Evolutionary conservation across 2,329 filamentous ascomycete genomes (phyloP), one percentile per base, ranked within the genome.

Genomic region (Pyrenophora teres): DNA sequence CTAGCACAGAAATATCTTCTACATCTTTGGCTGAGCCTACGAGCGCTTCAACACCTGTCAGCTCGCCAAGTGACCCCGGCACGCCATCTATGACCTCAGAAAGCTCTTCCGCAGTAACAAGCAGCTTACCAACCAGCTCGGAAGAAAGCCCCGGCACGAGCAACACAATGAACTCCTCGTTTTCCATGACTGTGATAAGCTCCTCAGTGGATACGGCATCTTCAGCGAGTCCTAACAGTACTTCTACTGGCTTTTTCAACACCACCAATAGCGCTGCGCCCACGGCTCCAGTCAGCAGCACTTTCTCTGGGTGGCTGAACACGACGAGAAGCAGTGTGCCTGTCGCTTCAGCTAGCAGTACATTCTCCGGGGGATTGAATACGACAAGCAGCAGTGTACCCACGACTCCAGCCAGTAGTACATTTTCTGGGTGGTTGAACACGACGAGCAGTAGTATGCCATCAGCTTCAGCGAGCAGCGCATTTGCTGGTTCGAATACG

Each of bases 321-420:
- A 30, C 18, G 19, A 23, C 42, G 19, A 51, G 47, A 23, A 51
- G 43, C 44, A 41, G 21, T 6, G 25, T 8, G 13, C 18, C 37
- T 3, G 33, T 8, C 1, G 41, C 25, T 16, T 46, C 46, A 9
- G 12, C 35, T 6, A 50, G 43, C 13, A 52, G 36, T 21, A 36
- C 35, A 13, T 31, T 4, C 23, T 39, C 37, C 2, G 42, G 27
- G 35, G 9, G 35, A 7, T 7, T 16, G 35, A 37, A 33, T n/a
- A 32, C 13, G 18, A 36, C 42, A 19, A 51, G 47, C 30, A 48
- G 43, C 38, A 40, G 15, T 4, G 15, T n/a, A 12, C 25, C 37
- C 5, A 42, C 15, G 3, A 6, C 15, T 46, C 18, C 9, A n/a
- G 18, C 19, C 16, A 39, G 35, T 12, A 18, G 35, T 27, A 48